These are phyloP conservation scores for Gypsophila paniculata DNA, from an alignment of 179 eudicot species.

Conservation along the genomic window DNA sequence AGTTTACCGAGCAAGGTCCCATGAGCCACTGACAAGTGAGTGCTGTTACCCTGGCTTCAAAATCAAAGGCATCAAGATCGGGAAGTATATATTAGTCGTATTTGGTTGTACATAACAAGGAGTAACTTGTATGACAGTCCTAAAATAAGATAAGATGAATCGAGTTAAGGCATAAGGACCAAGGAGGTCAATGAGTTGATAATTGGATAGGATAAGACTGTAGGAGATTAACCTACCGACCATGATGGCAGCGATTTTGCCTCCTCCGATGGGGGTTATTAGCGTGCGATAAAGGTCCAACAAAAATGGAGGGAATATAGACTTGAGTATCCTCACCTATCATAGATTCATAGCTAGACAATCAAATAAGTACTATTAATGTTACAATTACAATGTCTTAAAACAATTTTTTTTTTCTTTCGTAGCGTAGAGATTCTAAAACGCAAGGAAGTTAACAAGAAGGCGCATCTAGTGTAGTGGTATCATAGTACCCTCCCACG, in stretches of 20 bases:
- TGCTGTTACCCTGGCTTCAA: constrained; percentile 82
- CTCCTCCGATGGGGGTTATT: constrained; percentile 70
- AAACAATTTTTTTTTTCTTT: neutral
- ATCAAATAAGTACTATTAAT: too few species aligned
- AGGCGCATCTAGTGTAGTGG: constrained; percentile 22
- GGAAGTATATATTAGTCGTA: too few species aligned
- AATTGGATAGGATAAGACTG: too few species aligned
- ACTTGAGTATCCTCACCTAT: constrained; percentile 63
- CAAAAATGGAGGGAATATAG: constrained; percentile 72
- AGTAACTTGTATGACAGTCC: neutral
- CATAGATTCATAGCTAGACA: neutral
- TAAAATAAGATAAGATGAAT: neutral
- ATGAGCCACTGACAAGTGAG: constrained; percentile 92
- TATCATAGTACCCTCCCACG: constrained; percentile 22
- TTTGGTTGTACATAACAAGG: neutral
- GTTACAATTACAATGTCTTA: neutral
- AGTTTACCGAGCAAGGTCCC: constrained; percentile 80
- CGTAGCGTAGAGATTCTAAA: too few species aligned
- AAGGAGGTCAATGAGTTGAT: too few species aligned
- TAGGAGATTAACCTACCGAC: constrained; percentile 56
- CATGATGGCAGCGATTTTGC: constrained; percentile 75
- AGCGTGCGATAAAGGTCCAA: constrained; percentile 68
- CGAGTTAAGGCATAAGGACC: neutral
- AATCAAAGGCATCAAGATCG: constrained; percentile 16
- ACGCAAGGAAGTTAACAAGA: too few species aligned